These are phyloP conservation scores for Tuber brumale DNA, from an alignment of 495 filamentous ascomycete species.

Conservation along the genomic window DNA sequence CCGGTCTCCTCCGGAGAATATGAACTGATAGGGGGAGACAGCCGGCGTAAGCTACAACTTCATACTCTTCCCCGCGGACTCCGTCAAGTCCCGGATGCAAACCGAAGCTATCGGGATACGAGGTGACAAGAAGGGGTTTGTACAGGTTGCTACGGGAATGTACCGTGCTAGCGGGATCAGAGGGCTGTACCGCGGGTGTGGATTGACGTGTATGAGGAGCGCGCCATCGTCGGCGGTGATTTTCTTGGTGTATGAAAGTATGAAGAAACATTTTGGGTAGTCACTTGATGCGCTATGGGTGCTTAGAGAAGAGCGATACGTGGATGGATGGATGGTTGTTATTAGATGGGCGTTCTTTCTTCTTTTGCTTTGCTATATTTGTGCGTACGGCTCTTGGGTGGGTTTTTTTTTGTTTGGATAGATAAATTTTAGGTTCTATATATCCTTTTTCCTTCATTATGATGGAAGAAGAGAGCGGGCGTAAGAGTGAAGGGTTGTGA, in stretches of 20 bases:
- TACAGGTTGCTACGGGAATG: constrained; percentile 57
- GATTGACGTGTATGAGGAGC: constrained; percentile 79
- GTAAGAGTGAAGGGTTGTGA: background rate
- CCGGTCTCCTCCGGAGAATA: background rate
- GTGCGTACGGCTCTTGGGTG: background rate
- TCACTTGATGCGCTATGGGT: background rate
- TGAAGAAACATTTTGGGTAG: constrained; percentile 57
- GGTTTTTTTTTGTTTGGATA: background rate
- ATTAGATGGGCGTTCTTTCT: background rate
- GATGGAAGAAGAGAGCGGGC: background rate
- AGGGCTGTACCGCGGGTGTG: constrained; percentile 87
- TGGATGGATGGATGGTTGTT: background rate
- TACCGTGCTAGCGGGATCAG: constrained; percentile 75
- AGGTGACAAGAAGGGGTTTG: constrained; percentile 56
- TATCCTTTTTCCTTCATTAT: background rate
- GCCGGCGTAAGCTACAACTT: constrained; percentile 92
- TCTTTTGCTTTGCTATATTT: background rate
- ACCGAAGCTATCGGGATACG: constrained; percentile 61
- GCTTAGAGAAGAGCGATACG: background rate
- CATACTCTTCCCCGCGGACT: constrained; percentile 92
- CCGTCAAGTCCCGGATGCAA: constrained; percentile 94
- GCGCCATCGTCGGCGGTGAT: constrained; percentile 96
- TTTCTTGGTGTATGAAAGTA: constrained; percentile 81
- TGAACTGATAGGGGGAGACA: constrained; percentile 9
- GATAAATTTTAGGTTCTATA: background rate